Evolutionary conservation across 116 monocot species (phyloP).

Genomic region (Trichopus zeylanicus): DNA sequence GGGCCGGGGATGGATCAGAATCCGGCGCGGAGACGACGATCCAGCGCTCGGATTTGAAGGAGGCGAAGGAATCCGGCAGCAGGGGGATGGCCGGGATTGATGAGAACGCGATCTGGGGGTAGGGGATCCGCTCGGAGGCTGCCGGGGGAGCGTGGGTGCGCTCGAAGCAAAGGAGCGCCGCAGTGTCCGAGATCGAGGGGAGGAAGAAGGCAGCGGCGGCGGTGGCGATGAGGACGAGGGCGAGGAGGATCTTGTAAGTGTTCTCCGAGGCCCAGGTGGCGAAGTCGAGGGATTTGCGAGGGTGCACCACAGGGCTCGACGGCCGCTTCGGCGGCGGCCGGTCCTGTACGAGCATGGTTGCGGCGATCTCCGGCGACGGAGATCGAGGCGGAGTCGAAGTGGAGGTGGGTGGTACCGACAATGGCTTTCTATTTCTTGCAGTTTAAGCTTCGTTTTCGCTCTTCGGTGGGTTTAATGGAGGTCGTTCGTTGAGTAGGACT

Average conservation of each 20-base stretch:
- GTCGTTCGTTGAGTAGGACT: too few species aligned
- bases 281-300: conserved; percentile 17
- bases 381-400: background rate
- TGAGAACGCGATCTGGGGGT: conserved; percentile 48
- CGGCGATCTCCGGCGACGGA: background rate
- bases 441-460: conserved; percentile 1
- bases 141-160: conserved; percentile 24
- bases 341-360: background rate
- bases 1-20: conserved; percentile 27
- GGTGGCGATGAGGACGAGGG: conserved; percentile 34
- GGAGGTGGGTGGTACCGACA: background rate
- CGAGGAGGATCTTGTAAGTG: conserved; percentile 33
- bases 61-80: conserved; percentile 30
- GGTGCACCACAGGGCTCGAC: background rate
- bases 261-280: conserved; percentile 47
- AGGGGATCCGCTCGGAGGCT: conserved; percentile 21
- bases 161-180: conserved; percentile 72
- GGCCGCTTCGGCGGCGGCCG: background rate
- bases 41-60: conserved; percentile 77
- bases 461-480: background rate
- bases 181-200: conserved; percentile 37
- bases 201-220: conserved; percentile 58
- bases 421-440: background rate
- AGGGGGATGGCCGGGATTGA: conserved; percentile 36
- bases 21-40: conserved; percentile 66